Base-by-base conservation (phyloP, 2,329 filamentous ascomycete species). In the Beauveria scarabaeidicola region DNA sequence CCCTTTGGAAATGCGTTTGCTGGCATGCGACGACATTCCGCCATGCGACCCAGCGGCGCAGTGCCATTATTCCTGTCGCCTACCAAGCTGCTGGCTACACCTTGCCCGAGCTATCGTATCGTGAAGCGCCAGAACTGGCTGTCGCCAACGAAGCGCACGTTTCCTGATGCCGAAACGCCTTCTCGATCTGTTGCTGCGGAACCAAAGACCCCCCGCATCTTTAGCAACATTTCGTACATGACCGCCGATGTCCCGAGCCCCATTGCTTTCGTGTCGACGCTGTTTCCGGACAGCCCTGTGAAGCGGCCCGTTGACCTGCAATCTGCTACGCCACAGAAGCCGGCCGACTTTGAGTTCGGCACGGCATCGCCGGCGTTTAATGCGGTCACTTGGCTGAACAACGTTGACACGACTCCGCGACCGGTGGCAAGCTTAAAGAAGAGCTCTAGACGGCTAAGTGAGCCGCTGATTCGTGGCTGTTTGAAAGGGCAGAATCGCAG, bases 361-460 rank as follows among this genome's bases (percentile, higher is more conserved):
- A 63, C 61, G 0, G 59, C 59, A n/a, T 69, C 71, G 19, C 62
- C 69, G 1, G 66, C 65, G 11, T 66, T 70, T 27, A 66, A 66
- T 47, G 66, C 66, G 0, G 63, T 65, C 29, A 66, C 69, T 23
- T 72, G 69, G 68, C 62, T 72, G 41, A 66, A 66, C 25, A 36
- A 65, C 11, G 52, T 61, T 21, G 59, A 66, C n/a, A 57, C 61
- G 1, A 64, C 58, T 1, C 64, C 67, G 41, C 62, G 65, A 25
- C 62, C 63, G 21, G 64, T 67, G n/a, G 66, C 66, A 23, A 61
- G 62, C 57, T 64, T 63, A 27, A 54, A 65, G 23, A 69, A 64
- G 21, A 60, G 61, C 10, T 64, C 64, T 13, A 70, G 71, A n/a
- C 65, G 72, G 38, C 69, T 66, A 36, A 74, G 72, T 48, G 72